Evolutionary conservation across 768 basidiomycete species (phyloP).

Genomic region (Boletus reticulatus): DNA sequence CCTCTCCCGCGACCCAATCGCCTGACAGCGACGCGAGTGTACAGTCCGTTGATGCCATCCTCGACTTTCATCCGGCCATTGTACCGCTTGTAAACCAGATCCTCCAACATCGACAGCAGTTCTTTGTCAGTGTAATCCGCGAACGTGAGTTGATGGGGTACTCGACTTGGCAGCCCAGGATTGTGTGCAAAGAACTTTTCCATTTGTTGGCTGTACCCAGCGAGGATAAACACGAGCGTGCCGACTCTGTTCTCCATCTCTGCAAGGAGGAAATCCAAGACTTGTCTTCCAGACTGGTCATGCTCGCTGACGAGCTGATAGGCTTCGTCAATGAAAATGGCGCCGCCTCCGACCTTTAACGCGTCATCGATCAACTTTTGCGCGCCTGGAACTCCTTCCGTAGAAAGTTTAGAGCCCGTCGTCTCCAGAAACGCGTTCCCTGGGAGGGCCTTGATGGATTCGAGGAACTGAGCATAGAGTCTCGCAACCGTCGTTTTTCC

Average conservation of each 20-base stretch:
- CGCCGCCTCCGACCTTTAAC: constrained; percentile 56
- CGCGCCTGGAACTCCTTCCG: constrained; percentile 53
- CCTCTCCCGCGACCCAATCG: constrained; percentile 63
- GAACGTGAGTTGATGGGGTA: constrained; percentile 60
- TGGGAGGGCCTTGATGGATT: constrained; percentile 53
- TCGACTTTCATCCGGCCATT: constrained; percentile 54
- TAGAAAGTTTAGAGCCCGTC: constrained; percentile 58
- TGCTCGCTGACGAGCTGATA: constrained; percentile 59
- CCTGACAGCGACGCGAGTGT: constrained; percentile 53
- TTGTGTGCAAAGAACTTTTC: constrained; percentile 79
- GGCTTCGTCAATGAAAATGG: constrained; percentile 72
- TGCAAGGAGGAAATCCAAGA: constrained; percentile 68
- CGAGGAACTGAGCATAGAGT: constrained; percentile 60
- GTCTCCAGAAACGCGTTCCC: constrained; percentile 59
- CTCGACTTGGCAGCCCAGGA: constrained; percentile 64
- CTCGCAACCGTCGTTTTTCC: constrained; percentile 73
- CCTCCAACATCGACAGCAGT: constrained; percentile 52
- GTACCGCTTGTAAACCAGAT: constrained; percentile 45
- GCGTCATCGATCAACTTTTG: constrained; percentile 53
- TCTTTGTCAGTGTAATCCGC: constrained; percentile 61
- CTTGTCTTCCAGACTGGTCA: constrained; percentile 50
- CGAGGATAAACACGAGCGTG: constrained; percentile 65
- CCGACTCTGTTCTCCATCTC: constrained; percentile 76
- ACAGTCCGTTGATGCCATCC: constrained; percentile 54
- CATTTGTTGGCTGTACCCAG: constrained; percentile 73